Evolutionary conservation across 345 rosid species (phyloP).

Genomic region (Orychophragmus violaceus): DNA sequence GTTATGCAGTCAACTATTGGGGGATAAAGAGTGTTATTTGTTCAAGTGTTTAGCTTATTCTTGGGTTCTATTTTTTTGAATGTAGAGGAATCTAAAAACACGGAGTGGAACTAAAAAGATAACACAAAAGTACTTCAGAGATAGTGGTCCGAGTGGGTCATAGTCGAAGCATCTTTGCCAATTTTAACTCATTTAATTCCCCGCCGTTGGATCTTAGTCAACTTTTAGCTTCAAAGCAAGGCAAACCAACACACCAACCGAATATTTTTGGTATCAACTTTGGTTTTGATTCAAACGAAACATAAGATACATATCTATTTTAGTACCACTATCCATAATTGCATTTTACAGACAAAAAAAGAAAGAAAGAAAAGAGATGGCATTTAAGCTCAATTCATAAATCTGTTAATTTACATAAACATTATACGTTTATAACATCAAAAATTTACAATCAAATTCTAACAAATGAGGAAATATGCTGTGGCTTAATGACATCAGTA

Average conservation of each 20-base stretch:
- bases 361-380: not conserved
- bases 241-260: conserved; percentile 20
- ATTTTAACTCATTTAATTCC: not conserved
- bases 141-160: not conserved
- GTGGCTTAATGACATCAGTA: not conserved
- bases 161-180: not conserved
- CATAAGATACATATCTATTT: not conserved
- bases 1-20: conserved; percentile 5
- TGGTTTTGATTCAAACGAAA: not conserved
- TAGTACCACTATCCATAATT: not conserved
- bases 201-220: conserved; percentile 20
- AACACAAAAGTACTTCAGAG: not conserved
- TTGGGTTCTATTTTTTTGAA: conserved; percentile 1
- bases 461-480: not conserved
- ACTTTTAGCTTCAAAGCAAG: conserved; percentile 18
- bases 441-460: not conserved
- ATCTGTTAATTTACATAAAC: not conserved
- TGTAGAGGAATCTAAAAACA: not conserved
- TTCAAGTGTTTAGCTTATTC: not conserved
- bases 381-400: not conserved
- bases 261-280: not conserved
- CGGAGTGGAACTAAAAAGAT: not conserved
- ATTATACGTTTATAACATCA: not conserved
- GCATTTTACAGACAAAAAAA: not conserved
- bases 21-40: not conserved